Conservation (phyloP, 345 rosid species). For the Dipteronia sinensis region DNA sequence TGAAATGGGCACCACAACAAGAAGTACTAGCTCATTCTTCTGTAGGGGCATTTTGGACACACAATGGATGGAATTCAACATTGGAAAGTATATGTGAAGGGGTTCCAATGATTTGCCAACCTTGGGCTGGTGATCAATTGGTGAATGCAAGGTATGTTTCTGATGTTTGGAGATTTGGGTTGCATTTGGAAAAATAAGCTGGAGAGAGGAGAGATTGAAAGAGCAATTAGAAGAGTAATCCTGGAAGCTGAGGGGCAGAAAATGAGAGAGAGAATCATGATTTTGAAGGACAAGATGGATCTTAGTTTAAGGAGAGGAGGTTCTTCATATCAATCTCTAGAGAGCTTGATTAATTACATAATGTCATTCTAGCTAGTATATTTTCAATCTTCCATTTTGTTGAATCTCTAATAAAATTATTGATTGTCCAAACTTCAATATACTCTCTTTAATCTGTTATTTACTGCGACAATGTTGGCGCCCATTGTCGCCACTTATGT, state of each 20-base stretch:
- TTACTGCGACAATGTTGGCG: no score
- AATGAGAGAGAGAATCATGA: conserved; percentile 33
- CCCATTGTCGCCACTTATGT: no score
- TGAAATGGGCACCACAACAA: conserved; percentile 73
- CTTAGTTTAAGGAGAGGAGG: conserved; percentile 38
- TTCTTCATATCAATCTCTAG: conserved; percentile 40
- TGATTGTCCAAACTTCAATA: no score
- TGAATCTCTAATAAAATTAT: no score
- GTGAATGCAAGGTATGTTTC: conserved; percentile 50
- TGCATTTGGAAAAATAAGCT: conserved; percentile 38
- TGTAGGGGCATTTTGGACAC: conserved; percentile 66
- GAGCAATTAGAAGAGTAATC: conserved; percentile 35
- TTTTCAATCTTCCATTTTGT: neutral
- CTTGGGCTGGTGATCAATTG: conserved; percentile 62
- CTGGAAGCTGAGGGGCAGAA: conserved; percentile 39
- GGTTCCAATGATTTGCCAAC: conserved; percentile 79
- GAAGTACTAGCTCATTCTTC: conserved; percentile 59
- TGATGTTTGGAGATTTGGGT: conserved; percentile 61
- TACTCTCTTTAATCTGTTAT: neutral
- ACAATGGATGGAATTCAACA: conserved; percentile 73
- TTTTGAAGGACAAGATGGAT: conserved; percentile 39
- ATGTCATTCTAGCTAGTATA: conserved; percentile 22
- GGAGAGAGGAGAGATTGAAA: conserved; percentile 43
- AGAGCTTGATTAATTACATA: conserved; percentile 36
- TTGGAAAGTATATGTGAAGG: conserved; percentile 64